Conservation (phyloP, 805 yeast genomes). For the Kazachstania bromeliacearum region DNA sequence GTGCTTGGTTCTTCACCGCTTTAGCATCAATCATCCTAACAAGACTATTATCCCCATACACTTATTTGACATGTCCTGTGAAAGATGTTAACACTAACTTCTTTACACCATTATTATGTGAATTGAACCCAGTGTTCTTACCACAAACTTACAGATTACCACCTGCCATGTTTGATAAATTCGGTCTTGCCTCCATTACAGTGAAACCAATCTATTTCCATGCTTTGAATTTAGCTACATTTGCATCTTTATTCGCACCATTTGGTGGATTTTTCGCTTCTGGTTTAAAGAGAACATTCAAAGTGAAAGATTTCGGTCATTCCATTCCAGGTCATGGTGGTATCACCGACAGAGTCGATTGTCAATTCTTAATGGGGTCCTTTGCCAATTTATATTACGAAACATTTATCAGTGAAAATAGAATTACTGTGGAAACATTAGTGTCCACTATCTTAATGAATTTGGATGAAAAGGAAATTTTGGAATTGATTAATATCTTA, state of each 20-base stretch:
- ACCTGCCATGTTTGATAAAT: constrained; percentile 44
- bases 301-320: constrained; percentile 94
- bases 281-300: constrained; percentile 93
- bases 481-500: constrained; percentile 51
- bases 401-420: constrained; percentile 71
- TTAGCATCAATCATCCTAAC: constrained; percentile 61
- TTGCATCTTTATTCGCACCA: constrained; percentile 95
- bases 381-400: constrained; percentile 88
- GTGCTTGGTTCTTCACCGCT: constrained; percentile 94
- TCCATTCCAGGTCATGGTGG: constrained; percentile 99
- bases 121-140: constrained; percentile 79
- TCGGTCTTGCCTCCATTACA: constrained; percentile 41
- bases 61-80: constrained; percentile 85
- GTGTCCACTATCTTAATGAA: constrained; percentile 69
- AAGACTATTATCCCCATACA: constrained; percentile 50
- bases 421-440: constrained; percentile 62
- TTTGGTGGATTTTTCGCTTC: constrained; percentile 98
- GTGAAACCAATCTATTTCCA: constrained; percentile 88
- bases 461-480: constrained; percentile 54
- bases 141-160: constrained; percentile 76
- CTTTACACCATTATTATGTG: constrained; percentile 60
- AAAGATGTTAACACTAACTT: constrained; percentile 51
- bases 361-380: constrained; percentile 96
- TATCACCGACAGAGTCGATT: constrained; percentile 92
- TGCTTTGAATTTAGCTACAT: constrained; percentile 75